Evolutionary conservation across 2,329 filamentous ascomycete genomes (phyloP), one percentile per base, ranked within the genome.

Genomic region (Apiospora koreana): DNA sequence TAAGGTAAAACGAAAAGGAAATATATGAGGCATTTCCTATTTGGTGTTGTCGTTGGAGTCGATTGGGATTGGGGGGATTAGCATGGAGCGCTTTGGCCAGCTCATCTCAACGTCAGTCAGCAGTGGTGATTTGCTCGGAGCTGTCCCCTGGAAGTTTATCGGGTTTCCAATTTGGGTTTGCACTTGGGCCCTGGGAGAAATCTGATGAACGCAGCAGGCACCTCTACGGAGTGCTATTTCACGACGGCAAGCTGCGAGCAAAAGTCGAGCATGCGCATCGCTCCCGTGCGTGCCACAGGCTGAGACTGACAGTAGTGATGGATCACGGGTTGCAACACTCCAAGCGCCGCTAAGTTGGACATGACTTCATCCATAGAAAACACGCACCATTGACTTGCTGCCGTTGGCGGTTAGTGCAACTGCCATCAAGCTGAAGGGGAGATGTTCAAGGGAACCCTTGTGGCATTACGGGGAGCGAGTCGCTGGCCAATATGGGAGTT

Each of bases 21-120:
- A n/a, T 21, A n/a, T 38, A 46, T 67, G 65, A 67, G 65, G 65
- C 65, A 67, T 67, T 67, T 67, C 65, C 65, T 38, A n/a, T 38
- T 58, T 58, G 50, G 28, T 10, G 50, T 18, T 21, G 48, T 8
- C 12, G 31, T 23, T 35, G 54, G 54, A 31, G 54, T 62, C 54
- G 31, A 62, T 38, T 62, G 21, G 41, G 41, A 42, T 42, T 42
- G 50, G 31, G 21, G 54, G 28, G 28, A 38, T n/a, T n/a, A 18
- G 54, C n/a, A n/a, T n/a, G n/a, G n/a, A n/a, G n/a, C 31, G 54
- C 54, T 1, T 12, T 5, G 31, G 9, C 54, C 54, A 38, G 31
- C 21, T 62, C 7, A 62, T 38, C 31, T 62, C 28, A 18, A 16
- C 48, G 23, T 28, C 48, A 50, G 45, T 43, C 41, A 16, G 14